Percentiles rank a stretch among this genome's conserved stretches.
Evolutionary conservation across 2,329 filamentous ascomycete species (phyloP).

Genomic region (Ascochyta lentis): DNA sequence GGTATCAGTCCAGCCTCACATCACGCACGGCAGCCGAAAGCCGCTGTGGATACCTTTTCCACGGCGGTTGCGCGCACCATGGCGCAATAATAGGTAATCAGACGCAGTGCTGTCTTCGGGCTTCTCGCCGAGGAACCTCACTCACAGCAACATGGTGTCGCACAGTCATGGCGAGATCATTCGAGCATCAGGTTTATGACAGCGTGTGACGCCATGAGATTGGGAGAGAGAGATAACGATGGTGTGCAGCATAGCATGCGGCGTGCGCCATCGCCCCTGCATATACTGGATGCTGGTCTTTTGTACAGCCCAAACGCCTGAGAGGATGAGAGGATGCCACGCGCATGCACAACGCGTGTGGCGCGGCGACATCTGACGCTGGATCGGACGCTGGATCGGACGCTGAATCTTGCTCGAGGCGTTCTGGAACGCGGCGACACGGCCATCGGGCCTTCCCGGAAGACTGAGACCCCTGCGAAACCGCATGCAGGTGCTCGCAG

Average conservation of each 20-base stretch:
- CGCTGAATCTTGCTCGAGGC: conserved; percentile 6
- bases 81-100: conserved; percentile 3
- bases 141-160: neutral
- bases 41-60: conserved; percentile 14
- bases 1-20: conserved; percentile 17
- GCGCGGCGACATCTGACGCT: neutral
- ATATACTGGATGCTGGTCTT: neutral
- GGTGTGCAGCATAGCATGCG: neutral
- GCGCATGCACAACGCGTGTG: conserved; percentile 10
- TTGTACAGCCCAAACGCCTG: conserved; percentile 4
- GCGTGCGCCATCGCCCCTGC: conserved; percentile 12
- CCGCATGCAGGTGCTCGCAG: conserved; percentile 17
- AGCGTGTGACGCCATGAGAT: conserved; percentile 3
- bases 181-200: conserved; percentile 10
- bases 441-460: conserved; percentile 15
- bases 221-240: conserved; percentile 6
- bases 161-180: conserved; percentile 7
- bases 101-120: neutral
- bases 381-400: too few relatives aligned
- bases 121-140: conserved; percentile 11
- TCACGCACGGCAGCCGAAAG: conserved; percentile 12
- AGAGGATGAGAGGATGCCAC: conserved; percentile 1
- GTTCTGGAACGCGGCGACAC: conserved; percentile 9
- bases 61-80: conserved; percentile 5
- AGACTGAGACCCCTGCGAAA: neutral